Conservation (phyloP, 1,139 yeast species). For the Taphrina communis region DNA sequence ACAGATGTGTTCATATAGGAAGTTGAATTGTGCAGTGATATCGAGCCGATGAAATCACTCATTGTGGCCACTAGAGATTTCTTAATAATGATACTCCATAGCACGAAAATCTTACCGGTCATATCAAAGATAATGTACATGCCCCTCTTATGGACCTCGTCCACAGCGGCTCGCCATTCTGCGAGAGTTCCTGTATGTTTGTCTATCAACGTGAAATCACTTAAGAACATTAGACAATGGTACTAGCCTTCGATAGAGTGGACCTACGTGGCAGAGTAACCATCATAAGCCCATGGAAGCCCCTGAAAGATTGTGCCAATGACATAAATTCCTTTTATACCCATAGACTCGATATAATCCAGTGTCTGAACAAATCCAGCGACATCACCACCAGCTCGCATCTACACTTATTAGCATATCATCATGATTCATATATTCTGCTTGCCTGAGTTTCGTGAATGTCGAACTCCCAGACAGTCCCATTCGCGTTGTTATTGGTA, state of each 20-base stretch:
- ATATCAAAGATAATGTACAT: conserved; percentile 39
- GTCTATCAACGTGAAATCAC: conserved; percentile 41
- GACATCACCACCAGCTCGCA: conserved; percentile 42
- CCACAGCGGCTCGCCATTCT: conserved; percentile 39
- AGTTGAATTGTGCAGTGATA: neutral
- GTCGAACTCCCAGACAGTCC: conserved; percentile 41
- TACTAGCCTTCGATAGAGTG: neutral
- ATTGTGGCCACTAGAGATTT: conserved; percentile 32
- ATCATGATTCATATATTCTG: too few species aligned
- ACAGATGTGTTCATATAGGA: conserved; percentile 30
- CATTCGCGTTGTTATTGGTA: conserved; percentile 38
- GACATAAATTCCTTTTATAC: conserved; percentile 37
- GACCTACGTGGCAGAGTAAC: conserved; percentile 37
- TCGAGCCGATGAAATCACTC: conserved; percentile 25
- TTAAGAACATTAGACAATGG: neutral
- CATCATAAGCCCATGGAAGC: conserved; percentile 39
- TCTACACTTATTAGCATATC: neutral
- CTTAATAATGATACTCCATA: neutral
- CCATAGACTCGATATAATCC: conserved; percentile 41
- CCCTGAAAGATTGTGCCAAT: conserved; percentile 35
- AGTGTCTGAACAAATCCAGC: conserved; percentile 29
- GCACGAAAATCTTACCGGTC: conserved; percentile 16
- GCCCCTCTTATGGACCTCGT: conserved; percentile 37
- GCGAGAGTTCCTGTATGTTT: conserved; percentile 38
- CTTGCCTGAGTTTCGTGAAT: conserved; percentile 36